Evolutionary conservation across 352 stramenopile genomes (phyloP).

Genomic region (Phytophthora boehmeriae): DNA sequence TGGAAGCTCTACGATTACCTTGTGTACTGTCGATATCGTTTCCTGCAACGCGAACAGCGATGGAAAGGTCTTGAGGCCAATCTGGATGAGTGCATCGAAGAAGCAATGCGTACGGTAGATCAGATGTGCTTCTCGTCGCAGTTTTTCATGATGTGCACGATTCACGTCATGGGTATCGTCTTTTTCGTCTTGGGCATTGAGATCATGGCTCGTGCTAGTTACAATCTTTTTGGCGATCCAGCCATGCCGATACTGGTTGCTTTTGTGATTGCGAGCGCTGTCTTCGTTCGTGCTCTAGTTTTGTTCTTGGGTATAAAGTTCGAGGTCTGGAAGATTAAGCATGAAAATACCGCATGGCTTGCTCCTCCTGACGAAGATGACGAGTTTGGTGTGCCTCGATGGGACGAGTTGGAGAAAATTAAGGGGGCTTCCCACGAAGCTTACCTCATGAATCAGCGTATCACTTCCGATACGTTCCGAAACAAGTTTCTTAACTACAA

Average conservation of each 20-base stretch:
- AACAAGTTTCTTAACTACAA: slow-evolving; percentile 99
- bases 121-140: slow-evolving; percentile 98
- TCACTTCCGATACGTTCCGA: slow-evolving; percentile 96
- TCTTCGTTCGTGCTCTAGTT: slow-evolving; percentile 70
- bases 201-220: slow-evolving; percentile 95
- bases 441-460: slow-evolving; percentile 97
- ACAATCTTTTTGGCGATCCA: slow-evolving; percentile 97
- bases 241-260: slow-evolving; percentile 85
- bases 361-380: slow-evolving; percentile 89
- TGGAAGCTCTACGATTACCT: slow-evolving; percentile 99
- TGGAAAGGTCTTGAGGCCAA: slow-evolving; percentile 97
- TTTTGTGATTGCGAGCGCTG: slow-evolving; percentile 65
- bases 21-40: slow-evolving; percentile 95
- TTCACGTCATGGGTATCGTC: slow-evolving; percentile 94
- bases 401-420: slow-evolving; percentile 93
- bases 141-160: slow-evolving; percentile 97
- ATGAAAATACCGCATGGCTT: slow-evolving; percentile 97
- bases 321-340: slow-evolving; percentile 95
- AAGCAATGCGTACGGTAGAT: slow-evolving; percentile 94
- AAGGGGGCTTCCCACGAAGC: slow-evolving; percentile 94
- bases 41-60: slow-evolving; percentile 94
- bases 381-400: slow-evolving; percentile 91
- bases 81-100: slow-evolving; percentile 97
- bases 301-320: slow-evolving; percentile 88
- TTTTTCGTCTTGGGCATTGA: slow-evolving; percentile 96